Base-by-base conservation (phyloP, 2,329 filamentous ascomycete species). In the Myriosclerotinia duriaeana region DNA sequence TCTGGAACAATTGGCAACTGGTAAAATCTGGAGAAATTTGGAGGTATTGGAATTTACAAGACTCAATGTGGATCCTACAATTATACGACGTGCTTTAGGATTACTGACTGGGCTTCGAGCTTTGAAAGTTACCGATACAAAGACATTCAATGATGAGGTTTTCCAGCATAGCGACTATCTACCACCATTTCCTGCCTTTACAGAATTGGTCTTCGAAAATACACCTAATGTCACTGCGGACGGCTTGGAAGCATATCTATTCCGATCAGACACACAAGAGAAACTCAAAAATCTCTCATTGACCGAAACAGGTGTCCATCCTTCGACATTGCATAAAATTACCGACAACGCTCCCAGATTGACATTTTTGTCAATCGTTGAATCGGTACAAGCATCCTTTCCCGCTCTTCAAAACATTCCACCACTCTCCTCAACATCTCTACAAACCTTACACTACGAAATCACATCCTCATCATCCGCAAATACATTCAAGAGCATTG, bases 371-470 rank as follows among this genome's bases (percentile, higher is more conserved):
- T 81, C 83, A 3, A 82, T 89, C 66, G 80, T 80, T 52, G 83
- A 85, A 67, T 82, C 81, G 22, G 84, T 89, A 3, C 77, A 81
- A 0, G 81, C 81, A 22, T 82, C 84, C 0, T 84, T 90, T 66
- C 84, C 86, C 2, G 76, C 83, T 34, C 81, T 84, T 63, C 79
- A 80, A 30, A 75, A 78, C 46, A 73, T 89, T 2, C 88, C 87
- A 0, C 86, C 87, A 0, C 80, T 97, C 62, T 78, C 84, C 8
- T 96, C 92, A 2, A 81, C 79, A 64, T 88, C 88, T 20, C 84
- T 98, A 26, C 80, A 83, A 71, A 89, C 86, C 3, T 80, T 98
- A 17, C 89, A 94, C 72, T 97, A 89, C 76, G 94, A 97, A 78
- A 91, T 98, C 75, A 89, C 86, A 14, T 83, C 87, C 3, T 81